Base-by-base conservation (phyloP, 2,329 filamentous ascomycete species). In the Aspergillus sergii region DNA sequence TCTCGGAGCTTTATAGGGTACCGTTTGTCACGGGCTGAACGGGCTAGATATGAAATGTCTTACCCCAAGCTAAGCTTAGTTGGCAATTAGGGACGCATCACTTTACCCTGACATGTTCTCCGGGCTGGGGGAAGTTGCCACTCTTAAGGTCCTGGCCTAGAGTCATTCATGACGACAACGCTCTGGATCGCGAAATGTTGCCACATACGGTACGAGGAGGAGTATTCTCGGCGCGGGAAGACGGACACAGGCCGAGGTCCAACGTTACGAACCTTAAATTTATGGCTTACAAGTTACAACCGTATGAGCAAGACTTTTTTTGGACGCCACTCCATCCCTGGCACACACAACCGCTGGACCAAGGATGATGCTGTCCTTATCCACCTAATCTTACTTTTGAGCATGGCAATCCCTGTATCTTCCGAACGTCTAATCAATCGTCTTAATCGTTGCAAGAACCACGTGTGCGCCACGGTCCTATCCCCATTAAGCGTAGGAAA, bases 391-490 rank as follows among this genome's bases (percentile, higher is more conserved):
- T 41, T n/a, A 41, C 10, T 41, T 41, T 36, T 36, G 34, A 7
- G 14, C 34, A 16, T 16, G 14, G 10, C 6, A 8, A 16, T 36
- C 34, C 34, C 34, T 36, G 34, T 36, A 36, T 36, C 34, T 36
- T 16, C 34, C 34, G 34, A 36, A 7, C 14, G 14, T 36, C 28
- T 12, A 23, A 34, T 59, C 19, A 50, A 59, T 55, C 48, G 23
- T 23, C 60, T 41, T 14, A 57, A 62, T 56, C 41, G 21, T 21
- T 43, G 56, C 30, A 39, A 36, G 39, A 41, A 26, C 60, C 56
- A 62, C 60, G 60, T 48, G 60, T 55, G 48, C 16, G 12, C n/a
- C 34, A 56, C 45, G 39, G 45, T 9, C 16, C 19, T 28, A 34
- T 19, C 48, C 39, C 50, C 36, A 55, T 41, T 34, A 56, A 21